Percentiles rank a stretch among this genome's conserved stretches.
Evolutionary conservation across 2,329 filamentous ascomycete species (phyloP).

Genomic region (Penicillium sp.): DNA sequence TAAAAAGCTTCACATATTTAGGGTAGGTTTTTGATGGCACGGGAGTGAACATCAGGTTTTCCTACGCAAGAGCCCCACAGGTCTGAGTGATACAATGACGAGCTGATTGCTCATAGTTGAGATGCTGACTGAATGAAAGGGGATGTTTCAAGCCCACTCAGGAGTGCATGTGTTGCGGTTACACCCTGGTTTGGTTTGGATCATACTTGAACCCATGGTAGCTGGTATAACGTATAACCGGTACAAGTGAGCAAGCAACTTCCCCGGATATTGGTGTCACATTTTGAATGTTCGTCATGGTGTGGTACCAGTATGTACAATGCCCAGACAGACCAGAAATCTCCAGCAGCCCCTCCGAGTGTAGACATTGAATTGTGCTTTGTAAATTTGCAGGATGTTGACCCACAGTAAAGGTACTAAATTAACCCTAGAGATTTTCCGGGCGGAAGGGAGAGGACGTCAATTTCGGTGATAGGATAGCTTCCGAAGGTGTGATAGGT

Average conservation of each 20-base stretch:
- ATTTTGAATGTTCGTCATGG: background rate
- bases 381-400: background rate
- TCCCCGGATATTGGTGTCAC: background rate
- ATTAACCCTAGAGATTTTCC: no score
- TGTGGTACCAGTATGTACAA: slow-evolving; percentile 9
- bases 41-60: background rate
- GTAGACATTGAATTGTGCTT: background rate
- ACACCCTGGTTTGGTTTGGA: background rate
- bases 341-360: background rate
- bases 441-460: background rate
- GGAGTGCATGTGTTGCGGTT: slow-evolving; percentile 4
- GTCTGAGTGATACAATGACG: slow-evolving; percentile 23
- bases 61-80: background rate
- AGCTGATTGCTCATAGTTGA: slow-evolving; percentile 10
- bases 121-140: slow-evolving; percentile 15
- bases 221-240: no score
- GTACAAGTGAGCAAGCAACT: background rate
- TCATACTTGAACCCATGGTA: background rate
- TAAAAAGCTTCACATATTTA: background rate
- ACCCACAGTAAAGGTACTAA: background rate
- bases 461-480: background rate
- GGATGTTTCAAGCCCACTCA: background rate
- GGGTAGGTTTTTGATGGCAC: slow-evolving; percentile 4
- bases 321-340: background rate
- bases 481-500: slow-evolving; percentile 1